These are phyloP conservation scores for Ustilago hordei DNA, from an alignment of 1,284 basidiomycete genomes.

Conservation along the genomic window DNA sequence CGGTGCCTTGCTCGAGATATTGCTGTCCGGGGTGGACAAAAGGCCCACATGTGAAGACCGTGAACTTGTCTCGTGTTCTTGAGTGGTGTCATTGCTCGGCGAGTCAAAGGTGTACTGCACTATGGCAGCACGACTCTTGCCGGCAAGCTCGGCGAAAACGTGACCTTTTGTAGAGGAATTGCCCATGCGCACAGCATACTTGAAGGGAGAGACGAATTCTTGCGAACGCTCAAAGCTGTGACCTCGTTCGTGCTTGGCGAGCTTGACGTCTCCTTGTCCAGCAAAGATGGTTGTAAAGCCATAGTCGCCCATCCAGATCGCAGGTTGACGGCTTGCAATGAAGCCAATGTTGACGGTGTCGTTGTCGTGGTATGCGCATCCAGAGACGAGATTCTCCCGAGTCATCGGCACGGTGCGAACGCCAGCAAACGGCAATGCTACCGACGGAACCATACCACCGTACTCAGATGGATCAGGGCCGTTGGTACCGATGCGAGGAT, in stretches of 20 bases:
- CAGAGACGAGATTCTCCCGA: conserved; percentile 43
- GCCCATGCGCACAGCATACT: conserved; percentile 77
- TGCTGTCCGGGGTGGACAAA: neutral
- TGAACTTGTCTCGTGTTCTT: neutral
- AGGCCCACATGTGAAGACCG: neutral
- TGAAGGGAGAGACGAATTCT: conserved; percentile 77
- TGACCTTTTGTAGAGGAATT: conserved; percentile 74
- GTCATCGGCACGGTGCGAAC: conserved; percentile 44
- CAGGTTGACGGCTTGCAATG: conserved; percentile 72
- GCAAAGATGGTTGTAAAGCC: conserved; percentile 69
- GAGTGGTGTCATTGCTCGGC: neutral
- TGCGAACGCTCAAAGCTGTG: conserved; percentile 75
- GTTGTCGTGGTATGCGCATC: conserved; percentile 49
- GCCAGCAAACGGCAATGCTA: conserved; percentile 45
- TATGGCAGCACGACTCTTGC: conserved; percentile 82
- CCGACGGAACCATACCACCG: conserved; percentile 50
- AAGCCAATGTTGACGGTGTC: conserved; percentile 46
- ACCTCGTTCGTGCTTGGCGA: conserved; percentile 76
- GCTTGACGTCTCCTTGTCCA: conserved; percentile 70
- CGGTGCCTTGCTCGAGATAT: conserved; percentile 69
- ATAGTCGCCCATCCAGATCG: conserved; percentile 84
- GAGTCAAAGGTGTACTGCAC: conserved; percentile 72
- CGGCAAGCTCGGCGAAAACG: conserved; percentile 74
- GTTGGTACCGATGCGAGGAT: conserved; percentile 58
- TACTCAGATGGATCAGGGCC: conserved; percentile 50